phyloP scores from a whole-genome alignment of 2,329 filamentous ascomycete species.

The Penicillium sp. region DNA sequence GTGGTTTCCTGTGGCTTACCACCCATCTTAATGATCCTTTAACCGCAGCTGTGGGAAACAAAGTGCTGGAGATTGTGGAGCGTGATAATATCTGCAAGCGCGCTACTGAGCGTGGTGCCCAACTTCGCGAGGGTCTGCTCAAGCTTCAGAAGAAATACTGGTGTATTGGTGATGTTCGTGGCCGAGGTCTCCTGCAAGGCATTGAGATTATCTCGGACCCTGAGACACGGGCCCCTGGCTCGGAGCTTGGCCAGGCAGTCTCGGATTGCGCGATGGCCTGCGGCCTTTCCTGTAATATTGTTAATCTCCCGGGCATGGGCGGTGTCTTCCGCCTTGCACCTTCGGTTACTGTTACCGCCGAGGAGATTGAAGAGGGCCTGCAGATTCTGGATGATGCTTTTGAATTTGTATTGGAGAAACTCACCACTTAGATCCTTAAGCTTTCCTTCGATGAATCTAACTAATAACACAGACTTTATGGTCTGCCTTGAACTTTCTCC shows the following conservation, averaged over 20 bases:
- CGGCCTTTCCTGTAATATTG: slow-evolving; percentile 54
- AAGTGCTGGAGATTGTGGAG: slow-evolving; percentile 64
- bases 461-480: no score
- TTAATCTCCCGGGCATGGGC: slow-evolving; percentile 55
- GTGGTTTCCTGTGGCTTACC: slow-evolving; percentile 59
- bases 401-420: neutral
- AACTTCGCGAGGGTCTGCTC: slow-evolving; percentile 50
- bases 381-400: slow-evolving; percentile 53
- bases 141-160: slow-evolving; percentile 54
- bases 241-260: slow-evolving; percentile 51
- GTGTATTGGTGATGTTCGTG: slow-evolving; percentile 64
- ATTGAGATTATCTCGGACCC: slow-evolving; percentile 59
- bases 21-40: slow-evolving; percentile 66
- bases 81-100: slow-evolving; percentile 45
- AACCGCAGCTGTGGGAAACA: slow-evolving; percentile 60
- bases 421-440: neutral
- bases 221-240: slow-evolving; percentile 48
- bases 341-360: slow-evolving; percentile 58
- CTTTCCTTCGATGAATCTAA: no score
- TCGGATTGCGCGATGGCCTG: slow-evolving; percentile 53
- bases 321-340: slow-evolving; percentile 62
- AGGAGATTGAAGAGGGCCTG: slow-evolving; percentile 56
- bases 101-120: slow-evolving; percentile 4
- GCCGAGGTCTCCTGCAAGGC: slow-evolving; percentile 59
- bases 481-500: no score